Conservation (phyloP, 192 early-diverging fungal genomes). For the Allomyces javanicus region DNA sequence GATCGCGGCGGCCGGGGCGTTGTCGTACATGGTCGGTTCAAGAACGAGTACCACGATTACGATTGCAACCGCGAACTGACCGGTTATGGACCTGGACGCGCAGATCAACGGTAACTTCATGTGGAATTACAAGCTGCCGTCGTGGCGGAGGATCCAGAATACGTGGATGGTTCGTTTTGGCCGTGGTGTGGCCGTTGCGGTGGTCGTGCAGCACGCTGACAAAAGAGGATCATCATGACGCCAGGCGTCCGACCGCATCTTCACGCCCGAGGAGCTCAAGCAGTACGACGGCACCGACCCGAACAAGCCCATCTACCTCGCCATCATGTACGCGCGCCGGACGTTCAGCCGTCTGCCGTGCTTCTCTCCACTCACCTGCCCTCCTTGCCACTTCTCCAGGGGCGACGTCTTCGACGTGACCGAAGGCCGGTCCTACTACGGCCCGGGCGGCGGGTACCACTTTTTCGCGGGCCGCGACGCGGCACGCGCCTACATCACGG, state of each 20-base stretch:
- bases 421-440: constrained; percentile 54
- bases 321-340: constrained; percentile 40
- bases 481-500: constrained; percentile 81
- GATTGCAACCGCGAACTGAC: neutral
- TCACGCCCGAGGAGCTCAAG: constrained; percentile 58
- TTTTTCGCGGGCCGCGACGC: constrained; percentile 86
- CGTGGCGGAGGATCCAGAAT: neutral
- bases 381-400: constrained; percentile 14
- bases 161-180: neutral
- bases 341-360: no score
- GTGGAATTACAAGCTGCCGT: neutral
- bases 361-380: neutral
- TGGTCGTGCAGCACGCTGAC: neutral
- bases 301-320: constrained; percentile 65
- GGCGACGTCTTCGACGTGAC: constrained; percentile 92
- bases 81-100: neutral
- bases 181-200: neutral
- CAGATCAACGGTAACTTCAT: neutral
- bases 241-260: constrained; percentile 19
- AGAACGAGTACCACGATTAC: neutral
- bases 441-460: constrained; percentile 55
- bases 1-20: neutral
- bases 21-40: neutral
- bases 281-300: constrained; percentile 71
- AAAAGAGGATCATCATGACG: neutral